A percentile compares a stretch with the other conserved stretches of the same genome.
These are phyloP conservation scores for Lipomyces sp. DNA, from an alignment of 805 yeast species.

Conservation along the genomic window DNA sequence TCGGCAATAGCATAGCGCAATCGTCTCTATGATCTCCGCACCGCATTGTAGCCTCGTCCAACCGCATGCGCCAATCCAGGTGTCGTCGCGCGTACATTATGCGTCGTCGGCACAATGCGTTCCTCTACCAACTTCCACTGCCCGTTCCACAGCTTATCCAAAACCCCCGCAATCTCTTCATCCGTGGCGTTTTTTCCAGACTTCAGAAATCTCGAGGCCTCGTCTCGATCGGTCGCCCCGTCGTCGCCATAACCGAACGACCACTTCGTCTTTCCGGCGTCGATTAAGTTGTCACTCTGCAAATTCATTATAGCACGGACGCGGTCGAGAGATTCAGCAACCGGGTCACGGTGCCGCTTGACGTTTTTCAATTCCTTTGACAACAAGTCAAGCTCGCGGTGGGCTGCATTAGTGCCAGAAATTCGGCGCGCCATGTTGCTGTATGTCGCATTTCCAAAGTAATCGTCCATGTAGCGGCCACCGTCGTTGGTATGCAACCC, in stretches of 20 bases:
- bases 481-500: no score
- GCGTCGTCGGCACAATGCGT: not conserved
- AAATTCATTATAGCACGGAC: conserved; percentile 13
- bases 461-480: conserved; percentile 8
- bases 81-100: not conserved
- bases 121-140: conserved; percentile 24
- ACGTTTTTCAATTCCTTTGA: conserved; percentile 28
- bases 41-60: no score
- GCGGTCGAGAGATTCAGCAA: conserved; percentile 23
- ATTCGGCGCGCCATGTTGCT: not conserved
- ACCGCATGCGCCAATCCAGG: no score
- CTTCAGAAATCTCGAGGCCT: conserved; percentile 1
- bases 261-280: conserved; percentile 7
- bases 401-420: not conserved
- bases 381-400: conserved; percentile 18
- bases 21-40: no score
- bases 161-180: conserved; percentile 8
- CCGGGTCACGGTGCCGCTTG: conserved; percentile 26
- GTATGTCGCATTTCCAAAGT: not conserved
- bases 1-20: no score
- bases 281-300: conserved; percentile 1
- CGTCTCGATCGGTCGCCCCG: not conserved
- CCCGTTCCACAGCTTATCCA: conserved; percentile 24
- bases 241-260: conserved; percentile 1
- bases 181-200: not conserved